Conservation (phyloP, 2,329 filamentous ascomycete genomes). For the Pestalotiopsis fici region DNA sequence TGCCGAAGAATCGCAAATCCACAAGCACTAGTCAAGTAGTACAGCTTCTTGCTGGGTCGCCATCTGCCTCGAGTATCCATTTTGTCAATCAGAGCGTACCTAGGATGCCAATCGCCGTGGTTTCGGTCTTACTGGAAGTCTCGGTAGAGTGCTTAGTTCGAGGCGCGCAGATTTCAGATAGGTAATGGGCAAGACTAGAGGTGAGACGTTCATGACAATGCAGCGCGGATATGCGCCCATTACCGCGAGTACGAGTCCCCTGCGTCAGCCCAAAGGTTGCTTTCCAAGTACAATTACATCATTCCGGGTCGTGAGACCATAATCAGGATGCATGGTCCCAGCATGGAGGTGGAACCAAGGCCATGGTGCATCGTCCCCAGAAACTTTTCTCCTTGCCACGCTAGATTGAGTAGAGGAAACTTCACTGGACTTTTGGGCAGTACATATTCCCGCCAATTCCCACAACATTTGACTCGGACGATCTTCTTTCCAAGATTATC, state of each 20-base stretch:
- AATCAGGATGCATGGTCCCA: not conserved
- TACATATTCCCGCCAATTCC: not conserved
- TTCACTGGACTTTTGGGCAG: not conserved
- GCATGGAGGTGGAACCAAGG: not conserved
- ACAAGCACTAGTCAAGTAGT: not conserved
- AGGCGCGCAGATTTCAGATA: too few relatives aligned
- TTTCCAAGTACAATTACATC: slow-evolving; percentile 1
- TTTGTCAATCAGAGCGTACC: not conserved
- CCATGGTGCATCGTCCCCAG: not conserved
- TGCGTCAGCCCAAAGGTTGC: not conserved
- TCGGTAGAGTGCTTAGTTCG: too few relatives aligned
- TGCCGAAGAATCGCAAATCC: not conserved
- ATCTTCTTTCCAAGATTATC: not conserved
- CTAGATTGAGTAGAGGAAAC: not conserved
- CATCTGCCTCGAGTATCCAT: not conserved
- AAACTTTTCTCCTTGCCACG: not conserved
- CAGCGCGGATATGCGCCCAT: not conserved
- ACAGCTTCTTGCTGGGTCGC: not conserved
- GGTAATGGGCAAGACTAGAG: not conserved
- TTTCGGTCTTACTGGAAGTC: too few relatives aligned
- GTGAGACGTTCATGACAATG: not conserved
- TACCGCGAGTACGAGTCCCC: not conserved
- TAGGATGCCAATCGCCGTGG: not conserved
- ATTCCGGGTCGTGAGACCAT: slow-evolving; percentile 1
- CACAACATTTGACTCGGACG: not conserved